phyloP scores from a whole-genome alignment of 2,329 filamentous ascomycete genomes.

The Sarocladium kiliense region DNA sequence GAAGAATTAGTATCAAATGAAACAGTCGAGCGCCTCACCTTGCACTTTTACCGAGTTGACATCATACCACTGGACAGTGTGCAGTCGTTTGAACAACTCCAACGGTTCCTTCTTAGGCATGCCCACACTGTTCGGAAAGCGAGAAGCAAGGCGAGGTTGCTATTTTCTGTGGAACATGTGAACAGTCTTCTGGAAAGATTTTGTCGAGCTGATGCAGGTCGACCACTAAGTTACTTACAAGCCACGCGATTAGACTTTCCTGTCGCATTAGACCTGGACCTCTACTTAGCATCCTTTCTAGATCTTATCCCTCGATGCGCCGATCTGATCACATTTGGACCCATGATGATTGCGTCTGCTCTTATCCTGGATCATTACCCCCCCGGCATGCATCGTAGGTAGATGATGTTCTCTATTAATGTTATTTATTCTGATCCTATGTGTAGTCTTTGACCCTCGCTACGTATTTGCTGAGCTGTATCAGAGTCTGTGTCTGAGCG shows the following conservation, averaged over 20 bases:
- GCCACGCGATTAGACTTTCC: not conserved
- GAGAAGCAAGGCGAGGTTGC: not conserved
- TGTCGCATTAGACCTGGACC: not conserved
- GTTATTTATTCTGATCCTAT: not conserved
- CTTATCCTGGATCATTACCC: conserved; percentile 7
- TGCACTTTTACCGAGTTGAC: not conserved
- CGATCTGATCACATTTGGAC: not conserved
- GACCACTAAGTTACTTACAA: not conserved
- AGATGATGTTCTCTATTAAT: not conserved
- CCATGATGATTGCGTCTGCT: not conserved
- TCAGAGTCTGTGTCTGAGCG: not conserved
- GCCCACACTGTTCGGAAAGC: not conserved
- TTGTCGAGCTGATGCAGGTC: not conserved
- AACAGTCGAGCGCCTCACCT: not conserved
- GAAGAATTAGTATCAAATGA: not conserved
- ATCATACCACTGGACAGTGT: not conserved
- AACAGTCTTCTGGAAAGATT: not conserved
- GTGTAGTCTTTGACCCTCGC: not conserved
- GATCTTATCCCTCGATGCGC: not conserved
- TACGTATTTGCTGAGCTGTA: not conserved
- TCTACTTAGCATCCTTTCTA: conserved; percentile 6
- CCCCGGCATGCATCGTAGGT: conserved; percentile 4
- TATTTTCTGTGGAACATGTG: not conserved
- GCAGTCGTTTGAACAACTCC: not conserved
- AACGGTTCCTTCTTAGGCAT: not conserved